Evolutionary conservation across 2,329 filamentous ascomycete species (phyloP).

Genomic region (Cladosporium sphaerospermum): DNA sequence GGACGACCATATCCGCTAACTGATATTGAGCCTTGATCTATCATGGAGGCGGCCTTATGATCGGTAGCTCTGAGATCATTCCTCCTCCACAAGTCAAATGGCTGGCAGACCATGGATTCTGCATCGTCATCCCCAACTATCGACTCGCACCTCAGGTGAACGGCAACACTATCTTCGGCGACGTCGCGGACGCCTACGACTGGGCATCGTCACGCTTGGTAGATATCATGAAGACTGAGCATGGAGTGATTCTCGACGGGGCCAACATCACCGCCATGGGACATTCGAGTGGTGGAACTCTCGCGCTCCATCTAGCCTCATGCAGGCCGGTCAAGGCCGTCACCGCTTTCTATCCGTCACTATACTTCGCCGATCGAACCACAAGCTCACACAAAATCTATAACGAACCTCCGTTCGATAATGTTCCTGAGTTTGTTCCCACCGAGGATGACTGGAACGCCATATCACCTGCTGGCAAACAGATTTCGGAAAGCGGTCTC

Average conservation of each 20-base stretch:
- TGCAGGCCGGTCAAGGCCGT: slow-evolving; percentile 14
- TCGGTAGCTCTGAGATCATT: slow-evolving; percentile 18
- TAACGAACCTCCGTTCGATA: slow-evolving; percentile 15
- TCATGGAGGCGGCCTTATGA: slow-evolving; percentile 17
- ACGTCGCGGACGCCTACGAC: slow-evolving; percentile 31
- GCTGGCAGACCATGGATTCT: slow-evolving; percentile 14
- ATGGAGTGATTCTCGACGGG: slow-evolving; percentile 23
- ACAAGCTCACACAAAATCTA: slow-evolving; percentile 13
- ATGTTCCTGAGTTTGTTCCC: slow-evolving; percentile 15
- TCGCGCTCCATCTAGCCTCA: slow-evolving; percentile 41
- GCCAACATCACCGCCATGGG: slow-evolving; percentile 33
- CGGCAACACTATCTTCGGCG: slow-evolving; percentile 29
- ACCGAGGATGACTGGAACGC: slow-evolving; percentile 14
- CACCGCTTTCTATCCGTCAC: slow-evolving; percentile 19
- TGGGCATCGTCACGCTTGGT: slow-evolving; percentile 33
- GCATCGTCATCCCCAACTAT: slow-evolving; percentile 22
- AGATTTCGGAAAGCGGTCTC: slow-evolving; percentile 14
- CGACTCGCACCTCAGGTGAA: slow-evolving; percentile 31
- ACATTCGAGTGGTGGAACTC: slow-evolving; percentile 33
- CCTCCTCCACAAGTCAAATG: slow-evolving; percentile 17
- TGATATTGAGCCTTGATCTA: slow-evolving; percentile 13
- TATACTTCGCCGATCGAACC: slow-evolving; percentile 13
- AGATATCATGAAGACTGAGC: slow-evolving; percentile 7
- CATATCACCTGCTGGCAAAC: slow-evolving; percentile 13
- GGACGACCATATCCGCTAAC: neutral